Evolutionary conservation across 2,329 filamentous ascomycete species (phyloP), one percentile per base, ranked within the genome.

Genomic region (Microdochium trichocladiopsis): DNA sequence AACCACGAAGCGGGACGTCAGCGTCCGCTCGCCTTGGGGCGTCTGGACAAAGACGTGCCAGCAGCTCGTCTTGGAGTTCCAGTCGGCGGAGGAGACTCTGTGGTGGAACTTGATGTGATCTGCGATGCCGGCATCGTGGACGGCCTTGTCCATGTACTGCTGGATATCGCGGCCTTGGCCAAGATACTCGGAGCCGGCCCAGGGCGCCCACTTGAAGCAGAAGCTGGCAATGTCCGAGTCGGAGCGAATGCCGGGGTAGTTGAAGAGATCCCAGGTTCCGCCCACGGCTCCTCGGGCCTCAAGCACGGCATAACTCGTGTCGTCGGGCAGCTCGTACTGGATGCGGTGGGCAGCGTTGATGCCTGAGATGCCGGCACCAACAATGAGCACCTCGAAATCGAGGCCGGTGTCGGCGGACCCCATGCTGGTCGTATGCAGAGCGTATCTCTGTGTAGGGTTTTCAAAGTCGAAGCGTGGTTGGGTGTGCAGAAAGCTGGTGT

Each of bases 211-310:
- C 16, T 16, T 16, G 21, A 45, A 45, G 41, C 41, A 45, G 18
- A 45, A 45, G 41, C 41, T 45, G 41, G 41, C 2, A 81, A 60
- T 58, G 57, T 76, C 72, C 1, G 72, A 74, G 51, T 77, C 74
- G 2, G 72, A 75, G 45, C 74, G 70, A 53, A 84, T 78, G 14
- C 82, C 78, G 2, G 80, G 82, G 58, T 84, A 86, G 50, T 73
- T 77, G 71, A 84, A 86, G n/a, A 84, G 71, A 59, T 77, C 77
- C 83, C 82, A 86, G 5, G 82, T 86, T 5, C 83, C 83, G 3
- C 82, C 83, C 14, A 85, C 70, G 51, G 74, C 71, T 51, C 73
- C 67, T 45, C 82, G 76, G n/a, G 72, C 73, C 62, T 86, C 83
- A 23, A 85, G 72, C 37, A 86, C 73, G 12, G 74, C 70, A 61